phyloP scores from a whole-genome alignment of 2,329 filamentous ascomycete genomes.

The Neurospora crassa region DNA sequence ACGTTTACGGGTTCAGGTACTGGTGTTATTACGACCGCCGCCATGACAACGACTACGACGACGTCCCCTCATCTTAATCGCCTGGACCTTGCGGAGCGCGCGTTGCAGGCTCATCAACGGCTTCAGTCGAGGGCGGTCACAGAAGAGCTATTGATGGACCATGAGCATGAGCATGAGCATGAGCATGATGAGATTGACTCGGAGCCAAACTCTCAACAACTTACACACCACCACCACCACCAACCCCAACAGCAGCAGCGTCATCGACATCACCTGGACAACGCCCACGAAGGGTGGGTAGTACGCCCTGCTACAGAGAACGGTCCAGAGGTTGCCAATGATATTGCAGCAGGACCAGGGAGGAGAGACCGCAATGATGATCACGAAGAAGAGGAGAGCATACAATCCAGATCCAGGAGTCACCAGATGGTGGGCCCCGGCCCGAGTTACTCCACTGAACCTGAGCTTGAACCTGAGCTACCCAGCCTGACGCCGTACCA shows the following conservation, averaged over 20 bases:
- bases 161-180: neutral
- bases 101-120: neutral
- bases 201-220: neutral
- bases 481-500: conserved; percentile 2
- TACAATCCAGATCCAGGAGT: neutral
- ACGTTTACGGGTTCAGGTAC: neutral
- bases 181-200: neutral
- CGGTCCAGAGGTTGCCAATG: neutral
- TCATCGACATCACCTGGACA: neutral
- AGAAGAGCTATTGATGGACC: neutral
- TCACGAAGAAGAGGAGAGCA: neutral
- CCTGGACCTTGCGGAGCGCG: neutral
- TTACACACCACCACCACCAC: neutral
- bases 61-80: neutral
- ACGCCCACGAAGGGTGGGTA: neutral
- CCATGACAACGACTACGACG: neutral
- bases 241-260: neutral
- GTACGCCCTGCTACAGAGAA: neutral
- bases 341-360: neutral
- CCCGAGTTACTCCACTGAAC: neutral
- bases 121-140: neutral
- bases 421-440: neutral
- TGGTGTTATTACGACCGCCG: neutral
- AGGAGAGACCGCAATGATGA: neutral
- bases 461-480: neutral